phyloP scores from a whole-genome alignment of 441 rosid genomes.

The Erysimum cheiri region DNA sequence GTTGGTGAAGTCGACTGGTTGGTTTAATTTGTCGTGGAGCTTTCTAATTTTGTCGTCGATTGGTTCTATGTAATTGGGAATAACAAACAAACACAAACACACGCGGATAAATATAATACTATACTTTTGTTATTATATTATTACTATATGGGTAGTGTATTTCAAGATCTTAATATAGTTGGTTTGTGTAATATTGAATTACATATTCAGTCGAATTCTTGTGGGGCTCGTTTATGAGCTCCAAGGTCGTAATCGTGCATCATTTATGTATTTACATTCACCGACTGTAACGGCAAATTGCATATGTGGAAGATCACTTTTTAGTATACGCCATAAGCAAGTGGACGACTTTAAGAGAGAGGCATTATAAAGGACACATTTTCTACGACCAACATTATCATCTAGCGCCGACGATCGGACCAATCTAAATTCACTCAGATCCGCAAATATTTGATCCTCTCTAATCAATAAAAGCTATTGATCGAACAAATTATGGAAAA shows the following conservation, averaged over 20 bases:
- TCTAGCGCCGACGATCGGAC: background rate
- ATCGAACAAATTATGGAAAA: too few relatives aligned
- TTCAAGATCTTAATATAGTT: background rate
- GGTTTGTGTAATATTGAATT: background rate
- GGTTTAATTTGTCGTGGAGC: slow-evolving; percentile 17
- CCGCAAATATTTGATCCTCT: background rate
- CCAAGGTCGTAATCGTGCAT: background rate
- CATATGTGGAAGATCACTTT: background rate
- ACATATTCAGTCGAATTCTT: background rate
- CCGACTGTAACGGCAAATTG: background rate
- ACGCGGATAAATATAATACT: background rate
- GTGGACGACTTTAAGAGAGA: slow-evolving; percentile 1
- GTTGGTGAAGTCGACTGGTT: slow-evolving; percentile 25
- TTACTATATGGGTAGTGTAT: too few relatives aligned
- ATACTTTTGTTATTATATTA: background rate
- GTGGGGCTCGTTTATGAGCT: slow-evolving; percentile 13
- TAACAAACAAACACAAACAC: slow-evolving; percentile 2
- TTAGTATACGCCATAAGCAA: background rate
- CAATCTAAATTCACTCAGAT: background rate
- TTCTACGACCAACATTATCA: background rate
- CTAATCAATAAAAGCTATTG: background rate
- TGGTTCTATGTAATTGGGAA: background rate
- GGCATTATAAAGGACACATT: background rate
- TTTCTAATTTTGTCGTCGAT: slow-evolving; percentile 18
- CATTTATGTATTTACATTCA: background rate